These are phyloP conservation scores for Vachellia pachyceras DNA, from an alignment of 306 rosid species.

Conservation along the genomic window DNA sequence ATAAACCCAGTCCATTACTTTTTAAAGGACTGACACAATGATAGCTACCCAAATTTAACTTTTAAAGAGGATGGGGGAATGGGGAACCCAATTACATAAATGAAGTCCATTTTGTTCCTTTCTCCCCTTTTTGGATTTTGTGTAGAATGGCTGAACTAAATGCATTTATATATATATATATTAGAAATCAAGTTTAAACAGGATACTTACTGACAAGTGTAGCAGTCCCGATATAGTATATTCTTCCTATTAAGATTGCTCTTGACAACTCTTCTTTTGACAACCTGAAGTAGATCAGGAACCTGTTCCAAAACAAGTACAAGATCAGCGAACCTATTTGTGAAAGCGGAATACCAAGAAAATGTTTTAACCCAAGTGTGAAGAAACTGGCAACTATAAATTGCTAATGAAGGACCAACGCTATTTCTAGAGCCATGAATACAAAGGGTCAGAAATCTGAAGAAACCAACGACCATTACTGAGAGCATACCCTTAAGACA, in stretches of 20 bases:
- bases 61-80: background rate
- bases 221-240: constrained; percentile 80
- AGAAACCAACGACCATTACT: constrained; percentile 24
- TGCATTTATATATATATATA: constrained; percentile 21
- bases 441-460: background rate
- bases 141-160: constrained; percentile 30
- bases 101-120: background rate
- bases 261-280: constrained; percentile 81
- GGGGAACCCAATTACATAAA: background rate
- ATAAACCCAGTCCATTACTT: background rate
- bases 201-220: constrained; percentile 85
- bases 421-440: constrained; percentile 3
- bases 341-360: constrained; percentile 30
- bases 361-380: background rate
- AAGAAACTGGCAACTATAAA: constrained; percentile 10
- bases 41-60: background rate
- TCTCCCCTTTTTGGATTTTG: background rate
- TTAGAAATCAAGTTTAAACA: constrained; percentile 24
- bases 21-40: background rate
- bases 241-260: constrained; percentile 78
- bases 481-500: constrained; percentile 80
- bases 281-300: constrained; percentile 90
- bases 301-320: constrained; percentile 59
- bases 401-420: constrained; percentile 9
- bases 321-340: constrained; percentile 39